Evolutionary conservation across 2,329 filamentous ascomycete species (phyloP), one percentile per base, ranked within the genome.

Genomic region (Penicillium sp.): DNA sequence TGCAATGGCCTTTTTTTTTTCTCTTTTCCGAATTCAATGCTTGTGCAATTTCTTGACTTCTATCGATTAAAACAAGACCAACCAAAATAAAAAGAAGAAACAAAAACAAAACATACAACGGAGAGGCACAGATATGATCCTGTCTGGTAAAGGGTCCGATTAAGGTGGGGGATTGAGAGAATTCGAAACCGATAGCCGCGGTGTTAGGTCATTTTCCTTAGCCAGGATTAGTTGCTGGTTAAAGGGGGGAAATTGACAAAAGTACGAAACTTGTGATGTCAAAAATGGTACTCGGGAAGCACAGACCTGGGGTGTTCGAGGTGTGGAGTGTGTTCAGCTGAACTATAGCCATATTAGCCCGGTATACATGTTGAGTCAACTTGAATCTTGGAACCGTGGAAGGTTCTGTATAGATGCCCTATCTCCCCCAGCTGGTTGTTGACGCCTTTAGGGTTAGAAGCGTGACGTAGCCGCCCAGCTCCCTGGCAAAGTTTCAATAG

Each of bases 131-230:
- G 31, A 34, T 34, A 34, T 8, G 34, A 36, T 18, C 18, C 18
- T 36, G 53, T 60, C 52, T 54, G 50, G 40, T 53, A 58, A 53
- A 60, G 56, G 55, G 36, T 38, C 36, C n/a, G 18, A 40, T 40
- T 21, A 40, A 21, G 38, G 38, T 40, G 38, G 29, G 24, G 27
- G 31, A 32, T n/a, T 16, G 44, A 34, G 38, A 21, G 21, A 40
- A 21, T 21, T 21, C 38, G 4, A 40, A 40, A 40, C 38, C 38
- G 38, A 40, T 40, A 40, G 38, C 38, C 38, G 38, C 38, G 38
- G 18, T 40, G 36, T 14, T 39, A 39, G 36, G 13, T 18, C 13
- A 39, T 14, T 34, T 34, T 34, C 14, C 32, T 34, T 34, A 43
- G 47, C 52, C 42, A 45, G 36, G 10, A 48, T 29, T 52, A 22